Evolutionary conservation across 139 green algal species (phyloP).

Genomic region (Medakamo hakoo): DNA sequence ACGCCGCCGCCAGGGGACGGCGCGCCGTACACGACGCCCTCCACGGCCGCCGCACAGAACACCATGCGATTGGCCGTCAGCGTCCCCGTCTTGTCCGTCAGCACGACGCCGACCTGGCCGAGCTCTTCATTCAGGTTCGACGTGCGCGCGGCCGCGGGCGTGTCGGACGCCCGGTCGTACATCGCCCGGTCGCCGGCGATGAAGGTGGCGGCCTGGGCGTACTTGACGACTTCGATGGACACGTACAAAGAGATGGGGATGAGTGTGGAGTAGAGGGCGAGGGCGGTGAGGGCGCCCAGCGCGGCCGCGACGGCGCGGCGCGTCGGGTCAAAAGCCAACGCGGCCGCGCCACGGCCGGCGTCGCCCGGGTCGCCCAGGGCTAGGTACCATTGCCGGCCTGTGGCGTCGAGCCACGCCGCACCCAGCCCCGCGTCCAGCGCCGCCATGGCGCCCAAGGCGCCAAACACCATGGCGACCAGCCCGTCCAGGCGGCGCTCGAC

Average conservation of each 20-base stretch:
- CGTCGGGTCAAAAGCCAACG: constrained; percentile 33
- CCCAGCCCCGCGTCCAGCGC: constrained; percentile 22
- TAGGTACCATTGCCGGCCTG: constrained; percentile 38
- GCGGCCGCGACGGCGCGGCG: constrained; percentile 19
- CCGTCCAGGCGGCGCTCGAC: constrained; percentile 53
- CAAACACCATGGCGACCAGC: constrained; percentile 60
- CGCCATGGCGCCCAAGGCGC: constrained; percentile 47
- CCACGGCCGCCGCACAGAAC: constrained; percentile 85
- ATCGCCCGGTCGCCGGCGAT: constrained; percentile 23
- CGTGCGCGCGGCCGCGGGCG: constrained; percentile 18
- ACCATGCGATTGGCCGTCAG: constrained; percentile 63
- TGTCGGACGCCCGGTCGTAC: constrained; percentile 21
- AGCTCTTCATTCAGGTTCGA: constrained; percentile 36
- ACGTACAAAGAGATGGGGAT: constrained; percentile 79
- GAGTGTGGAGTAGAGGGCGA: constrained; percentile 61
- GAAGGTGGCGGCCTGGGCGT: constrained; percentile 26
- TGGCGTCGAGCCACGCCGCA: constrained; percentile 3
- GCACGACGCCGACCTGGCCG: constrained; percentile 24
- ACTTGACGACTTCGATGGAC: constrained; percentile 67
- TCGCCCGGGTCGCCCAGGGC: not conserved
- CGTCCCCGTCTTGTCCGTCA: constrained; percentile 48
- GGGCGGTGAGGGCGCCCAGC: constrained; percentile 49
- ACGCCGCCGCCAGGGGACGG: constrained; percentile 3
- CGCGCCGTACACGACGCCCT: constrained; percentile 61
- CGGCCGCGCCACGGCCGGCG: constrained; percentile 2